Evolutionary conservation across 2,329 filamentous ascomycete species (phyloP).

Genomic region (Exophiala calicioides): DNA sequence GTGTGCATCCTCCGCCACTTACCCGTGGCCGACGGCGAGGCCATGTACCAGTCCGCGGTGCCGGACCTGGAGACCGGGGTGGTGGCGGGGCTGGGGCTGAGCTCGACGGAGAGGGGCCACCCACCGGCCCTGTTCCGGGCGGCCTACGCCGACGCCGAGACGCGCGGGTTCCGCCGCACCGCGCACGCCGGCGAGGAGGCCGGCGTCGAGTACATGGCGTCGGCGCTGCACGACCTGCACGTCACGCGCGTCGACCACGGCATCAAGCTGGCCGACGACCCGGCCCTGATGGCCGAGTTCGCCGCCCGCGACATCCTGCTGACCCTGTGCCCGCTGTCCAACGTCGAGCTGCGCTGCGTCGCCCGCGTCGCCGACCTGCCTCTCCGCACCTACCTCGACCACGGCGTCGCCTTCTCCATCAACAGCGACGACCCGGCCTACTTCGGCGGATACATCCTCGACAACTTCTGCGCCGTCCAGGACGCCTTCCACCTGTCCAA

Average conservation of each 20-base stretch:
- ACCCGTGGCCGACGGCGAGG: constrained; percentile 20
- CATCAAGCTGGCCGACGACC: constrained; percentile 64
- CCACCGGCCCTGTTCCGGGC: constrained; percentile 62
- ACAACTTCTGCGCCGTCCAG: constrained; percentile 75
- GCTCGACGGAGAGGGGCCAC: constrained; percentile 61
- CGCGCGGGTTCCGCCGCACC: constrained; percentile 61
- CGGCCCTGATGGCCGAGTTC: constrained; percentile 59
- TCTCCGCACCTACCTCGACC: constrained; percentile 63
- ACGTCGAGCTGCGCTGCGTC: constrained; percentile 65
- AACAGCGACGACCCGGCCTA: constrained; percentile 76
- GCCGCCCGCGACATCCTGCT: constrained; percentile 61
- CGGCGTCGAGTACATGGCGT: constrained; percentile 64
- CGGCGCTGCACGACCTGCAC: constrained; percentile 62
- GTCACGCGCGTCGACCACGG: constrained; percentile 74
- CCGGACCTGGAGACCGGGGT: constrained; percentile 51
- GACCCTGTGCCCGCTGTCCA: constrained; percentile 73
- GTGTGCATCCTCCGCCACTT: constrained; percentile 66
- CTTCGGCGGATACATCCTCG: constrained; percentile 73
- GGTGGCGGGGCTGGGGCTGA: constrained; percentile 66
- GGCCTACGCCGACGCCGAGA: constrained; percentile 59
- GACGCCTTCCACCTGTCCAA: constrained; percentile 65
- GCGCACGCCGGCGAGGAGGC: constrained; percentile 78
- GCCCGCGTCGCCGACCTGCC: constrained; percentile 58
- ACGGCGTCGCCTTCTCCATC: constrained; percentile 67
- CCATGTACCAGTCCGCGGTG: constrained; percentile 26